A percentile compares a stretch with the other conserved stretches of the same genome.
phyloP scores from a whole-genome alignment of 768 basidiomycete species.

The Naganishia vaughanmartiniae region DNA sequence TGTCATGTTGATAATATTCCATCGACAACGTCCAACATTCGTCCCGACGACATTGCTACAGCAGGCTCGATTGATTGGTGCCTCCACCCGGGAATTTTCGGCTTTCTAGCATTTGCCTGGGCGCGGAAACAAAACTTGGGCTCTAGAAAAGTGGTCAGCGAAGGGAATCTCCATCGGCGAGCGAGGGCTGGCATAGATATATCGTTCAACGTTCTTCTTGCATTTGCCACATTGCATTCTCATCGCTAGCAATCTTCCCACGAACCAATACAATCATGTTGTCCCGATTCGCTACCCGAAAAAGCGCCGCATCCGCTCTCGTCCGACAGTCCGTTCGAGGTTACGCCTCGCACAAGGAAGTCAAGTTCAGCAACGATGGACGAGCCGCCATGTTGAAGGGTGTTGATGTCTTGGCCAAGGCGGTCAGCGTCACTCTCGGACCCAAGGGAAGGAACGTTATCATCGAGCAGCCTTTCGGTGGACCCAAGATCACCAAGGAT shows the following conservation, averaged over 20 bases:
- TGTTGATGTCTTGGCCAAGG: constrained; percentile 94
- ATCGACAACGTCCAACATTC: background rate
- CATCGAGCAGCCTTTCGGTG: constrained; percentile 69
- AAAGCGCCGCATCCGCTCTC: constrained; percentile 35
- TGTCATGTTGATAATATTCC: constrained; percentile 7
- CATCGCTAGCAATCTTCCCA: background rate
- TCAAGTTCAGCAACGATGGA: constrained; percentile 93
- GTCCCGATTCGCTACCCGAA: constrained; percentile 37
- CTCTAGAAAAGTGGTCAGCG: constrained; percentile 13
- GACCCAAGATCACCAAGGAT: constrained; percentile 88
- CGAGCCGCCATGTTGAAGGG: constrained; percentile 89
- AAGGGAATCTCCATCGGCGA: background rate
- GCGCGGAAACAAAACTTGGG: constrained; percentile 1
- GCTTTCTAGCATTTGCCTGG: constrained; percentile 14
- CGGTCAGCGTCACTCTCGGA: constrained; percentile 91
- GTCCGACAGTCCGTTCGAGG: constrained; percentile 40
- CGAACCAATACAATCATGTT: constrained; percentile 24
- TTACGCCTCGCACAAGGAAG: constrained; percentile 73
- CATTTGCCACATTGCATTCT: background rate
- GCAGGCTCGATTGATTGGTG: constrained; percentile 2
- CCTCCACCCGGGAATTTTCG: constrained; percentile 1
- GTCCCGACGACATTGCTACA: background rate
- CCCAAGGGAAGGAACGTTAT: constrained; percentile 98
- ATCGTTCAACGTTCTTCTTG: background rate
- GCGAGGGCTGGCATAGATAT: background rate